Conservation (phyloP, 31 red algal species). For the Odonthalia washingtoniensis region DNA sequence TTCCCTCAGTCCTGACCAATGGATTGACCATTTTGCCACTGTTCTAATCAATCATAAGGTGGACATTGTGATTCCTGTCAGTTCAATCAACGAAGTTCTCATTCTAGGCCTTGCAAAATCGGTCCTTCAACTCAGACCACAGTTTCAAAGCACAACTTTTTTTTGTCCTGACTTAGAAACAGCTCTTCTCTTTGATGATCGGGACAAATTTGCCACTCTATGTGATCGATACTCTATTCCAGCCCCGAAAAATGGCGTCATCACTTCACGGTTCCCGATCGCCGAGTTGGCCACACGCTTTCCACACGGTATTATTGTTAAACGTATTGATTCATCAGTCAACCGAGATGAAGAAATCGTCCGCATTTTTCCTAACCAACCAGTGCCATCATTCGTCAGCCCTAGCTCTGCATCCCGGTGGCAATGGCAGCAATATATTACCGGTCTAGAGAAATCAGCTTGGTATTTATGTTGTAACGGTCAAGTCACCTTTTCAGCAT, state of each 20-base stretch:
- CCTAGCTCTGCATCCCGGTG: slow-evolving; percentile 57
- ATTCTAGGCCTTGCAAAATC: slow-evolving; percentile 66
- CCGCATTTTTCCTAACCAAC: slow-evolving; percentile 21
- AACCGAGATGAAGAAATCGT: slow-evolving; percentile 85
- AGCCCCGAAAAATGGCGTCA: slow-evolving; percentile 48
- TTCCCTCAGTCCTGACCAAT: slow-evolving; percentile 23
- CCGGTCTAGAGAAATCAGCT: slow-evolving; percentile 63
- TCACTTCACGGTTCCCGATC: slow-evolving; percentile 36
- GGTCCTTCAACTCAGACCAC: slow-evolving; percentile 23
- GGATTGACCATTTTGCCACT: slow-evolving; percentile 62
- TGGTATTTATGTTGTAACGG: slow-evolving; percentile 84
- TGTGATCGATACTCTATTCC: slow-evolving; percentile 61
- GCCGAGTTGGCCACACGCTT: slow-evolving; percentile 14
- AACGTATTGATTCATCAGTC: slow-evolving; percentile 74
- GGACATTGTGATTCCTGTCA: slow-evolving; percentile 78
- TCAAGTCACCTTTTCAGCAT: slow-evolving; percentile 58
- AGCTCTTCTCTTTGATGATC: slow-evolving; percentile 75
- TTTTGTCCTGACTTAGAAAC: slow-evolving; percentile 70
- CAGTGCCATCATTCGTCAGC: slow-evolving; percentile 46
- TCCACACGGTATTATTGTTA: slow-evolving; percentile 63
- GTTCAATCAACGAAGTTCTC: slow-evolving; percentile 88
- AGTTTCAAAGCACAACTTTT: slow-evolving; percentile 70
- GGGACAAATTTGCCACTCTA: slow-evolving; percentile 42
- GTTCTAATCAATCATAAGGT: slow-evolving; percentile 68
- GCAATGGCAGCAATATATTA: slow-evolving; percentile 83